Evolutionary conservation across 2,329 filamentous ascomycete species (phyloP).

Genomic region (Eurotiales sp.): DNA sequence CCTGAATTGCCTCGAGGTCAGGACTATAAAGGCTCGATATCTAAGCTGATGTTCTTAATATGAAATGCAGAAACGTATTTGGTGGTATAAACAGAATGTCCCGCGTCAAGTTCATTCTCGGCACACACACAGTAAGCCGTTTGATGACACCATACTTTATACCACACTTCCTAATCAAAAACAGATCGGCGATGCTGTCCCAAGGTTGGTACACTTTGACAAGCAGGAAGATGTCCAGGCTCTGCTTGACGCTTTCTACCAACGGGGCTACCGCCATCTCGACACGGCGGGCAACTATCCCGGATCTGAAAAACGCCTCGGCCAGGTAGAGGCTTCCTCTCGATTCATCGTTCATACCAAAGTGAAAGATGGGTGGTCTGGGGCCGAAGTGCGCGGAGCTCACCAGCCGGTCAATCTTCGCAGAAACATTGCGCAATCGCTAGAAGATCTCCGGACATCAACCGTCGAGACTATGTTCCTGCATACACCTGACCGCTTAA

Average conservation of each 20-base stretch:
- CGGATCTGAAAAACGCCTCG: not conserved
- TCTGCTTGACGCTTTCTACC: not conserved
- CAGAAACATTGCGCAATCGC: not conserved
- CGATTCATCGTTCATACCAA: constrained; percentile 3
- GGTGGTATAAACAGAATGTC: no score
- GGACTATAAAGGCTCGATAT: not conserved
- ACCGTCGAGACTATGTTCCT: constrained; percentile 7
- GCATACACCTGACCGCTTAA: not conserved
- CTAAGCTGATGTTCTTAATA: no score
- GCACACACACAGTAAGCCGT: constrained; percentile 1
- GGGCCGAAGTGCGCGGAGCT: not conserved
- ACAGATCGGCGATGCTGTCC: not conserved
- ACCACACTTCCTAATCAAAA: not conserved
- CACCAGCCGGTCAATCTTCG: no score
- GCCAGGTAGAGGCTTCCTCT: not conserved
- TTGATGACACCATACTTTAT: no score
- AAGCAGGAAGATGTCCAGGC: not conserved
- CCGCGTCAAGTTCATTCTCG: constrained; percentile 2
- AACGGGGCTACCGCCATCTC: not conserved
- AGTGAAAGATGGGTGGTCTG: not conserved
- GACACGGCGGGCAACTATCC: constrained; percentile 6
- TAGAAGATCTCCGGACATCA: not conserved
- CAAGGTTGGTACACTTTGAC: not conserved
- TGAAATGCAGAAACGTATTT: no score
- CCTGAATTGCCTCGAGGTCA: no score